phyloP scores from a whole-genome alignment of 352 stramenopile genomes.

The Phytophthora cryptogea region DNA sequence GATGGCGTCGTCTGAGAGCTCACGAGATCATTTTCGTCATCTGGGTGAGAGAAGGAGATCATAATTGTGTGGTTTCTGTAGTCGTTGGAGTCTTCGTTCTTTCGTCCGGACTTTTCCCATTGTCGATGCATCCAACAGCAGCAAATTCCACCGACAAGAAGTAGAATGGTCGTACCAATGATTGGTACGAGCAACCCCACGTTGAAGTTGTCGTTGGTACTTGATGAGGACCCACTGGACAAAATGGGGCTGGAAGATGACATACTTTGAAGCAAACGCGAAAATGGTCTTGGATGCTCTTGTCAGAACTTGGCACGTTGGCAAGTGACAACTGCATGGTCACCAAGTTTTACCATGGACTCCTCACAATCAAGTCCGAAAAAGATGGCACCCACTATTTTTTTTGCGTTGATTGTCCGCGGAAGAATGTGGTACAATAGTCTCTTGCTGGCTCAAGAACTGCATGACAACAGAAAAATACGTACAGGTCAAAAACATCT shows the following conservation, averaged over 20 bases:
- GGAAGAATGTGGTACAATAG: no score
- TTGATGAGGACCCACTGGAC: slow-evolving; percentile 11
- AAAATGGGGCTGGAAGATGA: slow-evolving; percentile 2
- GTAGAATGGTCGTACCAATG: slow-evolving; percentile 16
- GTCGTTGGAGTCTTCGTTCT: slow-evolving; percentile 5
- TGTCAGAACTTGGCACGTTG: no score
- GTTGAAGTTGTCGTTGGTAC: slow-evolving; percentile 11
- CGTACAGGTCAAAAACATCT: no score
- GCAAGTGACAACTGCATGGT: not conserved
- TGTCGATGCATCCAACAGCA: slow-evolving; percentile 31
- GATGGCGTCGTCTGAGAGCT: slow-evolving; percentile 7
- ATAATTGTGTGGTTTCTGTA: slow-evolving; percentile 11
- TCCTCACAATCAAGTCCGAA: slow-evolving; percentile 23
- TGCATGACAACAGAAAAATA: no score
- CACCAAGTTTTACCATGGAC: slow-evolving; percentile 1
- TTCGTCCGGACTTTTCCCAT: slow-evolving; percentile 20
- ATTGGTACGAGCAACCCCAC: slow-evolving; percentile 25
- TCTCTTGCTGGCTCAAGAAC: no score
- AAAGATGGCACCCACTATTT: slow-evolving; percentile 22
- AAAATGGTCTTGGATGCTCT: not conserved
- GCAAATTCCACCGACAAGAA: slow-evolving; percentile 24
- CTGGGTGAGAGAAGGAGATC: slow-evolving; percentile 19
- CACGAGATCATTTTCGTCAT: slow-evolving; percentile 10
- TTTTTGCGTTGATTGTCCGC: no score
- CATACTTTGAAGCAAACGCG: not conserved